These are phyloP conservation scores for Graphilbum fragrans DNA, from an alignment of 2,329 filamentous ascomycete species.

Conservation along the genomic window DNA sequence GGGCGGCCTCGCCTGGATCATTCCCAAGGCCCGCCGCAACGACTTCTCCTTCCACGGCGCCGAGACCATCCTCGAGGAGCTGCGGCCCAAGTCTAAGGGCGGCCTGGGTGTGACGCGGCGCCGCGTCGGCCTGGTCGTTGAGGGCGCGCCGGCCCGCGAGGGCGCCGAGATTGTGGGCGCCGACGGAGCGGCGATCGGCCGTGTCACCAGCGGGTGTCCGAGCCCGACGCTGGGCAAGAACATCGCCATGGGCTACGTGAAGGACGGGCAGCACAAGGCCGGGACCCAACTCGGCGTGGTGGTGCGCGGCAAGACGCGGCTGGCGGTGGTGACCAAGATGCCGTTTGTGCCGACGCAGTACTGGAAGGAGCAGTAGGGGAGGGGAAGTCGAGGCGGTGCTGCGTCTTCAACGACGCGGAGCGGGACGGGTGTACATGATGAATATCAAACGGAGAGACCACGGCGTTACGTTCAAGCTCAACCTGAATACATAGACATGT, in stretches of 20 bases:
- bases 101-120: slow-evolving; percentile 58
- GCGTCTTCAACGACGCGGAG: too few relatives aligned
- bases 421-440: too few relatives aligned
- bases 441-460: too few relatives aligned
- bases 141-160: slow-evolving; percentile 82
- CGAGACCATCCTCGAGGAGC: slow-evolving; percentile 62
- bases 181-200: slow-evolving; percentile 54
- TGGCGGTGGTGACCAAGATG: slow-evolving; percentile 74
- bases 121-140: slow-evolving; percentile 68
- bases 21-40: slow-evolving; percentile 64
- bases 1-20: slow-evolving; percentile 58
- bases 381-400: too few relatives aligned
- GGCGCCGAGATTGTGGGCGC: slow-evolving; percentile 63
- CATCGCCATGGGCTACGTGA: slow-evolving; percentile 91
- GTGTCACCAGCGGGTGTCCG: slow-evolving; percentile 80
- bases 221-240: slow-evolving; percentile 79
- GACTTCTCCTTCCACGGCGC: slow-evolving; percentile 68
- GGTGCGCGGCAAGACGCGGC: slow-evolving; percentile 64
- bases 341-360: slow-evolving; percentile 78
- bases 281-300: slow-evolving; percentile 71
- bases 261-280: slow-evolving; percentile 68
- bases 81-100: slow-evolving; percentile 61
- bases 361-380: slow-evolving; percentile 31
- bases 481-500: too few relatives aligned
- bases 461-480: too few relatives aligned